These are phyloP conservation scores for Beverwykella pulmonaria DNA, from an alignment of 495 filamentous ascomycete genomes.

Conservation along the genomic window DNA sequence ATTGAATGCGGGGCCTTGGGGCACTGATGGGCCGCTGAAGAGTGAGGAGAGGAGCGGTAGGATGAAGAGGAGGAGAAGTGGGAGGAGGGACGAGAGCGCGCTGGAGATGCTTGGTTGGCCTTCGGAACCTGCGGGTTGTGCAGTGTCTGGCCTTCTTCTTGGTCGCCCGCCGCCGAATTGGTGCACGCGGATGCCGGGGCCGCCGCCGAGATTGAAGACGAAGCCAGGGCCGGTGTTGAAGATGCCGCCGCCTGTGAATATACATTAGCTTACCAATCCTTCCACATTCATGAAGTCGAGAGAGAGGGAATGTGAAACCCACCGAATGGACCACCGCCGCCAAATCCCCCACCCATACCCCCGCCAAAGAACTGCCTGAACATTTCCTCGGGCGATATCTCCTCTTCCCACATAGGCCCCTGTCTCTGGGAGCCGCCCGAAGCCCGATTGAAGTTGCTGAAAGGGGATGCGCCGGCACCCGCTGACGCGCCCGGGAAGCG, in stretches of 20 bases:
- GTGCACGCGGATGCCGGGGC: conserved; percentile 57
- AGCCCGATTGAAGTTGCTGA: conserved; percentile 67
- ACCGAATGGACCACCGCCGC: conserved; percentile 64
- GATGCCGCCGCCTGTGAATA: conserved; percentile 50
- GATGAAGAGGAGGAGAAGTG: conserved; percentile 74
- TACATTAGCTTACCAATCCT: conserved; percentile 21
- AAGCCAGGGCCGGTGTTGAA: conserved; percentile 80
- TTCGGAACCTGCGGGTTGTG: conserved; percentile 29
- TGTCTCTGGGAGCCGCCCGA: conserved; percentile 47
- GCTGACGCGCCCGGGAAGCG: conserved; percentile 66
- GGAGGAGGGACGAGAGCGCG: conserved; percentile 66
- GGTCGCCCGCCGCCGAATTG: conserved; percentile 54
- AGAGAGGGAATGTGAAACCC: no score
- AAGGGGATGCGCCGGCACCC: conserved; percentile 57
- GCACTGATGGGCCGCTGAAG: conserved; percentile 61
- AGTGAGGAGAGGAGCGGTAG: conserved; percentile 82
- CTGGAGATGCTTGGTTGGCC: conserved; percentile 16
- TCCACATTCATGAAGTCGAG: neutral
- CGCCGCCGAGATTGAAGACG: conserved; percentile 79
- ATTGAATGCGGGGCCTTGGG: conserved; percentile 67
- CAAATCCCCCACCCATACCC: conserved; percentile 58
- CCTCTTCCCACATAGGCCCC: conserved; percentile 73
- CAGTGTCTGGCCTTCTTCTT: conserved; percentile 42
- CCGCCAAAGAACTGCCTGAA: conserved; percentile 94
- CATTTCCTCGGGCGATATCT: conserved; percentile 94